These are phyloP conservation scores for Cutaneotrichosporon cyanovorans DNA, from an alignment of 1,284 basidiomycete genomes.

Conservation along the genomic window DNA sequence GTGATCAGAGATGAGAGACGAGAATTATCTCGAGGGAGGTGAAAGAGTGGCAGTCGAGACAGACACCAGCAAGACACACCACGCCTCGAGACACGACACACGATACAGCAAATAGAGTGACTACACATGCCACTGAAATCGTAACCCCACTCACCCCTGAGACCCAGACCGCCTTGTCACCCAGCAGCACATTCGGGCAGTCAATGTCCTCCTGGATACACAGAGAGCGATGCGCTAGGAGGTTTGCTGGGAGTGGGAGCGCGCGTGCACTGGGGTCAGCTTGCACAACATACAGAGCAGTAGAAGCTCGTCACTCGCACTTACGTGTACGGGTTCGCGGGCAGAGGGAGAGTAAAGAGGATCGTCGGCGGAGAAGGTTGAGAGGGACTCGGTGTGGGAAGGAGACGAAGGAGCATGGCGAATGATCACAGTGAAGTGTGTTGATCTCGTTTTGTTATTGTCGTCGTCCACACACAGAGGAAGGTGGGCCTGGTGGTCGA, in stretches of 20 bases:
- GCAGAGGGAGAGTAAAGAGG: constrained; percentile 61
- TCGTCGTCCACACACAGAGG: too few species aligned
- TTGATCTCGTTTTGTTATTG: too few species aligned
- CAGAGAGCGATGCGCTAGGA: constrained; percentile 40
- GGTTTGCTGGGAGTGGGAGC: constrained; percentile 42
- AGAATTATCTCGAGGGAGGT: too few species aligned
- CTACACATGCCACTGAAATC: too few species aligned
- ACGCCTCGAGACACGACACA: background rate
- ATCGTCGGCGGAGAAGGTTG: constrained; percentile 57
- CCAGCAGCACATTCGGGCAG: constrained; percentile 42
- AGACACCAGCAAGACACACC: background rate
- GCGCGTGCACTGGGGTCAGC: constrained; percentile 24
- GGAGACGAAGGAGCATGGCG: constrained; percentile 62
- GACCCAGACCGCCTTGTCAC: constrained; percentile 46
- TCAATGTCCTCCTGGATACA: constrained; percentile 43
- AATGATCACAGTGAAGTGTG: too few species aligned
- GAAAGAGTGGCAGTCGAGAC: too few species aligned
- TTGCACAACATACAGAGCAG: background rate
- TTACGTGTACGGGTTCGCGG: constrained; percentile 50
- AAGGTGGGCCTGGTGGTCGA: too few species aligned
- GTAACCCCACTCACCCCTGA: constrained; percentile 32
- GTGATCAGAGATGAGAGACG: too few species aligned
- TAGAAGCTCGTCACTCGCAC: constrained; percentile 11
- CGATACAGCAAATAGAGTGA: too few species aligned
- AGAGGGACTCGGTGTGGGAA: constrained; percentile 50